A percentile compares a stretch with the other conserved stretches of the same genome.
These are phyloP conservation scores for Dendrothele bispora DNA, from an alignment of 768 basidiomycete genomes.

Conservation along the genomic window DNA sequence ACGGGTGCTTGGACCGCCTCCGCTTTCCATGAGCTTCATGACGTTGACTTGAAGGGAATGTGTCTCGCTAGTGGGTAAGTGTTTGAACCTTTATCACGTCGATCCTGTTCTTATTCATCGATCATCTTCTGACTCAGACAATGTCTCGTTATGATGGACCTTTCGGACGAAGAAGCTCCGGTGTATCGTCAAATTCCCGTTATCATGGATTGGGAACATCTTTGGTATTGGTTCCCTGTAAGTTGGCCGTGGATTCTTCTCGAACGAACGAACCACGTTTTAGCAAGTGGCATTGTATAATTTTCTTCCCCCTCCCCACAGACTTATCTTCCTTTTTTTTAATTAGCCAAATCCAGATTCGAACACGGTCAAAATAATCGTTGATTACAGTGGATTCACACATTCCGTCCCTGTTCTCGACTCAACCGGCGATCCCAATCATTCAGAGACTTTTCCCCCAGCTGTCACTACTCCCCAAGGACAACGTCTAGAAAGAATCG, in stretches of 20 bases:
- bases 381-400: slow-evolving; percentile 74
- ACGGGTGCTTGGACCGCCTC: slow-evolving; percentile 87
- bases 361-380: slow-evolving; percentile 76
- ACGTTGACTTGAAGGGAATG: slow-evolving; percentile 43
- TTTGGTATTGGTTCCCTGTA: slow-evolving; percentile 82
- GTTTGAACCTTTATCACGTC: neutral
- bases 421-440: too few relatives aligned
- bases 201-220: slow-evolving; percentile 64
- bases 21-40: slow-evolving; percentile 69
- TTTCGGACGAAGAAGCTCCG: slow-evolving; percentile 65
- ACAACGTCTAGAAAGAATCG: too few relatives aligned
- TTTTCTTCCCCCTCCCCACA: neutral
- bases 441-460: too few relatives aligned
- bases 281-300: too few relatives aligned
- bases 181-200: slow-evolving; percentile 65
- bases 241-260: slow-evolving; percentile 20
- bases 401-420: too few relatives aligned
- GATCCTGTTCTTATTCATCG: neutral
- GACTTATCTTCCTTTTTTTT: neutral
- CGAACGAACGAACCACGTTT: too few relatives aligned
- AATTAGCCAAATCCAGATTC: slow-evolving; percentile 65
- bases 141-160: slow-evolving; percentile 68
- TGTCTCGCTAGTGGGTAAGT: slow-evolving; percentile 82
- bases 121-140: slow-evolving; percentile 52
- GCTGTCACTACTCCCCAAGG: too few relatives aligned